Conservation (phyloP, 805 yeast species). For the Scheffersomyces ergatensis region DNA sequence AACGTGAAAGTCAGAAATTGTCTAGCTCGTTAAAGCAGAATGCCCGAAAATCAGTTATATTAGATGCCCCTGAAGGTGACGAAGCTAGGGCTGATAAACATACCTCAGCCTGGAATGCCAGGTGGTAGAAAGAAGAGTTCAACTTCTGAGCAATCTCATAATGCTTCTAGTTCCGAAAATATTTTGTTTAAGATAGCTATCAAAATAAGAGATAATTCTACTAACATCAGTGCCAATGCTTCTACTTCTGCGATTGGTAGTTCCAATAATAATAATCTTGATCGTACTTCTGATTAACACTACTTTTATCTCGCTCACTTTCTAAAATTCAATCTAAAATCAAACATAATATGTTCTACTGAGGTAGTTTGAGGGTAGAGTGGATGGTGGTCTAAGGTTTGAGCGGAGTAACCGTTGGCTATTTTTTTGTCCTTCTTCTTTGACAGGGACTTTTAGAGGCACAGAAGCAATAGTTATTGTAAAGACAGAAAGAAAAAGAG, state of each 20-base stretch:
- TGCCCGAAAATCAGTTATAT: constrained; percentile 63
- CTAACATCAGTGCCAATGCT: constrained; percentile 23
- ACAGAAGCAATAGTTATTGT: too few relatives aligned
- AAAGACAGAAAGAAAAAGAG: too few relatives aligned
- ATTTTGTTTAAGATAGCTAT: constrained; percentile 21
- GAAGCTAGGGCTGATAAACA: constrained; percentile 22
- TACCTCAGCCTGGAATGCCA: constrained; percentile 13
- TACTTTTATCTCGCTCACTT: too few relatives aligned
- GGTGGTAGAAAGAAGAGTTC: not conserved
- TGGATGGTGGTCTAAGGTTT: too few relatives aligned
- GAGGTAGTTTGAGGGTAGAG: too few relatives aligned
- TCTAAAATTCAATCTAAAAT: too few relatives aligned
- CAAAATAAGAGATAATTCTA: constrained; percentile 38
- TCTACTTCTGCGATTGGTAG: too few relatives aligned
- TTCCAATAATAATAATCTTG: constrained; percentile 42
- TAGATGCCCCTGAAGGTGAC: constrained; percentile 60
- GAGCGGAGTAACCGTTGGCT: too few relatives aligned
- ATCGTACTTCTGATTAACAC: constrained; percentile 69
- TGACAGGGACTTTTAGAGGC: too few relatives aligned
- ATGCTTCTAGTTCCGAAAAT: constrained; percentile 21
- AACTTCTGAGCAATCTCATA: constrained; percentile 7
- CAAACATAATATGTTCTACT: too few relatives aligned
- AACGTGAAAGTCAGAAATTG: constrained; percentile 63
- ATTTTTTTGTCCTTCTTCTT: too few relatives aligned
- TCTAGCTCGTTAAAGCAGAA: constrained; percentile 54